These are phyloP conservation scores for Exophiala sideris DNA, from an alignment of 2,329 filamentous ascomycete species.

Conservation along the genomic window DNA sequence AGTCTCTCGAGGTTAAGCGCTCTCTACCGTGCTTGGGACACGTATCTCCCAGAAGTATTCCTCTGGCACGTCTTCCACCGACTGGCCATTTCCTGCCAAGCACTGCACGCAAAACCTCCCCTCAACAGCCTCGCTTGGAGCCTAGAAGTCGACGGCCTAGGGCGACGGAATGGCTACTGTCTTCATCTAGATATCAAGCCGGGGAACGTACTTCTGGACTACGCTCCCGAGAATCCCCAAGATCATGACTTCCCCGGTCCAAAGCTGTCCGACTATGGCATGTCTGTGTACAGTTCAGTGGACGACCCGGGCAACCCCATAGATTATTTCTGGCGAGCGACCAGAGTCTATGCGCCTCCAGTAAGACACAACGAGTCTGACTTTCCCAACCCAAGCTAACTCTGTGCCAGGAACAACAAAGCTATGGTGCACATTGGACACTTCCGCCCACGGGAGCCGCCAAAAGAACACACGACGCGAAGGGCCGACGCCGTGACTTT, in stretches of 20 bases:
- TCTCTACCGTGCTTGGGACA: constrained; percentile 21
- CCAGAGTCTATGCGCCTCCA: constrained; percentile 6
- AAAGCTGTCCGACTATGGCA: constrained; percentile 11
- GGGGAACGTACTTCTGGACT: constrained; percentile 77
- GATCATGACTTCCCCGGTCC: constrained; percentile 11
- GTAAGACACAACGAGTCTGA: constrained; percentile 4
- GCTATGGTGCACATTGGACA: constrained; percentile 13
- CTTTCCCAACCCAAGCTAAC: constrained; percentile 3
- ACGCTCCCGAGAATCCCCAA: constrained; percentile 3
- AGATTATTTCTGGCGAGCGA: constrained; percentile 5
- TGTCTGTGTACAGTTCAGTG: constrained; percentile 1
- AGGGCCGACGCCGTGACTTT: neutral
- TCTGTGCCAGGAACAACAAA: constrained; percentile 14
- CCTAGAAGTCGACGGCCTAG: neutral
- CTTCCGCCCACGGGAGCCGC: constrained; percentile 13
- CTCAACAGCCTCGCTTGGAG: neutral
- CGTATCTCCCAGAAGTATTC: constrained; percentile 23
- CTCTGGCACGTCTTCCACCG: constrained; percentile 25
- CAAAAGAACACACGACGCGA: constrained; percentile 1
- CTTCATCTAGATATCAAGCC: constrained; percentile 96
- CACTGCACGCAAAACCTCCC: constrained; percentile 8
- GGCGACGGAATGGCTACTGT: constrained; percentile 48
- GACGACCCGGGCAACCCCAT: constrained; percentile 11
- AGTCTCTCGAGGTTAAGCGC: constrained; percentile 9
- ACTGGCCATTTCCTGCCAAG: constrained; percentile 16